Conservation (phyloP, 176 grass and related monocot species). For the Ensete ventricosum region DNA sequence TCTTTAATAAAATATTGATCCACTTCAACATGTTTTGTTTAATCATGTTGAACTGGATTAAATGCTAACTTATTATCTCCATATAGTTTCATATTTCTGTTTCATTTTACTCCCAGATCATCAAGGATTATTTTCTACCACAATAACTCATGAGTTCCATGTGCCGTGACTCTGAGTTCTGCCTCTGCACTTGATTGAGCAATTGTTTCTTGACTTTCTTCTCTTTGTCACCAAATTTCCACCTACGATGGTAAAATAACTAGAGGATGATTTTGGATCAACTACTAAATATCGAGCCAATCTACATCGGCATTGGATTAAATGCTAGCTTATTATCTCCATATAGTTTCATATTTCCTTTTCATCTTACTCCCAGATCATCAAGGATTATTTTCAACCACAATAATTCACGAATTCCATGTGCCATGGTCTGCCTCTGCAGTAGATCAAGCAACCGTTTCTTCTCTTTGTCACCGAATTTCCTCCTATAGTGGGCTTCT, state of each 20-base stretch:
- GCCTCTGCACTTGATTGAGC: background rate
- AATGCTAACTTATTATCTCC: slow-evolving; percentile 1
- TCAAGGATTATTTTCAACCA: background rate
- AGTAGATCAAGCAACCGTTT: background rate
- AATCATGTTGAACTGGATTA: slow-evolving; percentile 3
- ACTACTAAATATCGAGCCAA: background rate
- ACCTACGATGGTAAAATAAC: background rate
- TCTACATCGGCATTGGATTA: background rate
- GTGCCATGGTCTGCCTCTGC: background rate
- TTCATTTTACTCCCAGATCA: background rate
- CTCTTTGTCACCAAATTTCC: background rate
- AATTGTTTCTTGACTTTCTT: background rate
- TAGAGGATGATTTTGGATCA: background rate
- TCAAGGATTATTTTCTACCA: background rate
- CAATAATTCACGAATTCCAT: background rate
- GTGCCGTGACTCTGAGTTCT: background rate
- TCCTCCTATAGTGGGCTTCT: background rate
- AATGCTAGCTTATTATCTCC: background rate
- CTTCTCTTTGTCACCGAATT: background rate
- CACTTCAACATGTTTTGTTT: slow-evolving; percentile 2
- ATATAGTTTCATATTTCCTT: background rate
- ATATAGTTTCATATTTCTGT: background rate
- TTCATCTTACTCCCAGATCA: background rate
- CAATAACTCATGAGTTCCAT: background rate
- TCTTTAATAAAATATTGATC: slow-evolving; percentile 6